A percentile compares a stretch with the other conserved stretches of the same genome.
Evolutionary conservation across 495 filamentous ascomycete species (phyloP).

Genomic region (Jackrogersella minutella): DNA sequence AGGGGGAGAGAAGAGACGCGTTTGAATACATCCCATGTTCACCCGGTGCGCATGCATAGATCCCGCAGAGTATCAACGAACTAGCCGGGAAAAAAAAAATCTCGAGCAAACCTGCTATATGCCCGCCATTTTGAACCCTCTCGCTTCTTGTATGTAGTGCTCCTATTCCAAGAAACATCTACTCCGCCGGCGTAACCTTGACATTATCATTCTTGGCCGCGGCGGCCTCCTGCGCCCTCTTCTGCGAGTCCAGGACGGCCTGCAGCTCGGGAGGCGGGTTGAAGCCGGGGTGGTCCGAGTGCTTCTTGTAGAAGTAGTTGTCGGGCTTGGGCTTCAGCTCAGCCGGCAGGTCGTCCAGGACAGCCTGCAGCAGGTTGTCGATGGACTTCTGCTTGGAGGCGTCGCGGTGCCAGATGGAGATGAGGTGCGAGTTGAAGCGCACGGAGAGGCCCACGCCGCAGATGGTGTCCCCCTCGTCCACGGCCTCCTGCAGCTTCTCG

Average conservation of each 20-base stretch:
- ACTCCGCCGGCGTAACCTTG: constrained; percentile 25
- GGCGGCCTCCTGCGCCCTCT: constrained; percentile 51
- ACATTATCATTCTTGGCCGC: constrained; percentile 40
- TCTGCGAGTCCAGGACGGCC: constrained; percentile 58
- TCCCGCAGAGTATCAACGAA: background rate
- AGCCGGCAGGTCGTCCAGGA: constrained; percentile 71
- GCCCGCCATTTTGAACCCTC: background rate
- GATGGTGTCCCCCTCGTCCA: constrained; percentile 81
- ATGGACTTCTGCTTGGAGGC: constrained; percentile 75
- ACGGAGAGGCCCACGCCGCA: constrained; percentile 77
- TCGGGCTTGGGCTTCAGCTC: constrained; percentile 72
- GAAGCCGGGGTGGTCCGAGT: constrained; percentile 65
- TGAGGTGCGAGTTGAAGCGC: constrained; percentile 77
- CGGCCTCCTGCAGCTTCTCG: constrained; percentile 78
- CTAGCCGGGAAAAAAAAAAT: background rate
- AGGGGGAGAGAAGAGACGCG: background rate
- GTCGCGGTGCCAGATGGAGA: constrained; percentile 90
- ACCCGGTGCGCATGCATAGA: constrained; percentile 1
- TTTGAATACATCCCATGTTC: background rate
- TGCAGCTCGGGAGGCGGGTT: constrained; percentile 61
- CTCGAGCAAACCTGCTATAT: background rate
- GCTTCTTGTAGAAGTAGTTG: constrained; percentile 73
- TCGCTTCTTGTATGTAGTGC: background rate
- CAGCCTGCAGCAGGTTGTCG: constrained; percentile 70
- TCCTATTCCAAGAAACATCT: background rate